These are phyloP conservation scores for Glycyrrhiza uralensis DNA, from an alignment of 306 rosid species.

Conservation along the genomic window DNA sequence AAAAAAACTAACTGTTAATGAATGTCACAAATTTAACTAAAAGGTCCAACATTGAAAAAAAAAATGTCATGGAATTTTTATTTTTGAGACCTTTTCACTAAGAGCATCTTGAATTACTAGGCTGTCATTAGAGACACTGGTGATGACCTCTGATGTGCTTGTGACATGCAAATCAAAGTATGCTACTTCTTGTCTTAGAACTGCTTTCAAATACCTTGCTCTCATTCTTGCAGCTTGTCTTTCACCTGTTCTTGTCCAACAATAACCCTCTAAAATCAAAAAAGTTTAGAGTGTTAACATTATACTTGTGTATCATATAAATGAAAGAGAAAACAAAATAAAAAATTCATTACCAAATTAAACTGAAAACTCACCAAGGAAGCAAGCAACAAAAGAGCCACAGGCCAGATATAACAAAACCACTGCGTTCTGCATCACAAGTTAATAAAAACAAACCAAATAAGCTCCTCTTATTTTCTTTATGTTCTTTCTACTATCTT, in stretches of 20 bases:
- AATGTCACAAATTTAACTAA: neutral
- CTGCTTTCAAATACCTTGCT: constrained; percentile 73
- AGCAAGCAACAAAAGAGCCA: constrained; percentile 64
- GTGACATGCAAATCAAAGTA: constrained; percentile 89
- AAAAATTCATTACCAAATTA: neutral
- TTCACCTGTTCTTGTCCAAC: constrained; percentile 97
- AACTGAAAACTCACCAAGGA: constrained; percentile 64
- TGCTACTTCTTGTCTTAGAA: constrained; percentile 85
- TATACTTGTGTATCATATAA: neutral
- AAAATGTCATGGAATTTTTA: neutral
- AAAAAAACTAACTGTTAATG: neutral
- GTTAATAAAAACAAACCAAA: constrained; percentile 20
- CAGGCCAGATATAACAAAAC: constrained; percentile 63
- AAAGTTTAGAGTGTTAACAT: neutral
- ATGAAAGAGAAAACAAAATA: neutral
- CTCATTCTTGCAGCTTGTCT: constrained; percentile 93
- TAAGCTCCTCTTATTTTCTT: neutral
- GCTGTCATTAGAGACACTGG: constrained; percentile 80
- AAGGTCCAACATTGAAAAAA: neutral
- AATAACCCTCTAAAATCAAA: constrained; percentile 65
- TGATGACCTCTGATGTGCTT: constrained; percentile 87
- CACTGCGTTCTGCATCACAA: constrained; percentile 72
- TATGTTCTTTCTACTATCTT: neutral
- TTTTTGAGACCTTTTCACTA: constrained; percentile 68
- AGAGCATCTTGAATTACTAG: constrained; percentile 78